A percentile compares a stretch with the other conserved stretches of the same genome.
Evolutionary conservation across 2,329 filamentous ascomycete genomes (phyloP).

Genomic region (Pyrenochaeta sp.): DNA sequence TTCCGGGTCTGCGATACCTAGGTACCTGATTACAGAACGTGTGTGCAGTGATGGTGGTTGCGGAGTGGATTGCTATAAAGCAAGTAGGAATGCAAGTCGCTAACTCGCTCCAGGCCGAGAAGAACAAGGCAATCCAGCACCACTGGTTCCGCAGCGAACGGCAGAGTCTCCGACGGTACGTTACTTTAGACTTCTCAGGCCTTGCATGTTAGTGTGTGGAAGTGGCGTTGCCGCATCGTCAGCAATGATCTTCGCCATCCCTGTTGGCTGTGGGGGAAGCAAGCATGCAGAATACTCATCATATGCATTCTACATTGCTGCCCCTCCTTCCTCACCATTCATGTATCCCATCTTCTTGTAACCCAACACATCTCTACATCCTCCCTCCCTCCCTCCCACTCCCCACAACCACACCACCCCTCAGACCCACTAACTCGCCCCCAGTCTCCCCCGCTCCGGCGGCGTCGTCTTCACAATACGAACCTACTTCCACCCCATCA

Average conservation of each 20-base stretch:
- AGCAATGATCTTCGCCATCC: conserved; percentile 6
- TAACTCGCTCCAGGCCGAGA: conserved; percentile 61
- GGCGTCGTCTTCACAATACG: conserved; percentile 75
- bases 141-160: conserved; percentile 81
- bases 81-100: no score
- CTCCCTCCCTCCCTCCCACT: no score
- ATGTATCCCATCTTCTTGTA: no score
- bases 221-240: conserved; percentile 1
- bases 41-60: no score
- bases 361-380: no score
- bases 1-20: no score
- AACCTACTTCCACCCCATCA: conserved; percentile 79
- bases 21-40: no score
- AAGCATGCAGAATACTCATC: no score
- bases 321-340: no score
- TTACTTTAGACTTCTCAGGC: neutral
- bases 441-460: conserved; percentile 54
- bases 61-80: conserved; percentile 5
- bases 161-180: conserved; percentile 68
- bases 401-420: neutral
- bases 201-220: neutral
- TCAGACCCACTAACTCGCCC: neutral
- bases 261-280: no score
- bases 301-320: no score
- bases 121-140: conserved; percentile 73